Percentiles rank a stretch among this genome's conserved stretches.
phyloP scores from a whole-genome alignment of 305 asterid species.

The Petunia hybrid region DNA sequence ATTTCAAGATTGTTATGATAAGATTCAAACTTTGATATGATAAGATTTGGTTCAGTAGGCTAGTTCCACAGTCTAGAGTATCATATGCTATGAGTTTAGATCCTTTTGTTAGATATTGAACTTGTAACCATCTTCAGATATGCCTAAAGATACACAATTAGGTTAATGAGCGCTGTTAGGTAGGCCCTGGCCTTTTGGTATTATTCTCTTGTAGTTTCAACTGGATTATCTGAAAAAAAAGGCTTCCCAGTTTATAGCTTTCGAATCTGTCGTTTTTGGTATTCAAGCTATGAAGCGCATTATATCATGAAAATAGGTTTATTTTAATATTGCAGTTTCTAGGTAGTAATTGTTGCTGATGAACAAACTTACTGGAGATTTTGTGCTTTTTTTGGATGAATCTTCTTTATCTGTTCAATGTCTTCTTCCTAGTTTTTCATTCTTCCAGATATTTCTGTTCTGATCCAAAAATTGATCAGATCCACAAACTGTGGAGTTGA shows the following conservation, averaged over 20 bases:
- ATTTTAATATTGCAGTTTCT: background rate
- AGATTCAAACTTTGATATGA: conserved; percentile 6
- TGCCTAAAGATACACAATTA: background rate
- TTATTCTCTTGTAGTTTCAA: background rate
- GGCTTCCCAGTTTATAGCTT: background rate
- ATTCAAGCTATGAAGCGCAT: background rate
- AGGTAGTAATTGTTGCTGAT: background rate
- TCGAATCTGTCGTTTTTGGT: background rate
- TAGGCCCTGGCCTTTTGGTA: background rate
- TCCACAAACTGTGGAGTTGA: conserved; percentile 16
- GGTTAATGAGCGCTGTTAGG: background rate
- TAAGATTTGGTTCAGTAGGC: conserved; percentile 14
- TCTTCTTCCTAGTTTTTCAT: conserved; percentile 16
- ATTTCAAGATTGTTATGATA: background rate
- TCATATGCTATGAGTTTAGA: conserved; percentile 27
- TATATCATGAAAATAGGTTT: background rate
- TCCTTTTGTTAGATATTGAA: background rate
- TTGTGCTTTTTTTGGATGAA: background rate
- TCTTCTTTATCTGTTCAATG: background rate
- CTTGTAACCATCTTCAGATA: conserved; percentile 14
- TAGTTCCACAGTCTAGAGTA: background rate
- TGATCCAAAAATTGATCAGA: background rate
- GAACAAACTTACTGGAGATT: background rate
- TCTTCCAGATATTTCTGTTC: background rate
- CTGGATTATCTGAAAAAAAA: background rate